phyloP scores from a whole-genome alignment of 2,329 filamentous ascomycete genomes.

The Ophiocordyceps camponoti-floridani region DNA sequence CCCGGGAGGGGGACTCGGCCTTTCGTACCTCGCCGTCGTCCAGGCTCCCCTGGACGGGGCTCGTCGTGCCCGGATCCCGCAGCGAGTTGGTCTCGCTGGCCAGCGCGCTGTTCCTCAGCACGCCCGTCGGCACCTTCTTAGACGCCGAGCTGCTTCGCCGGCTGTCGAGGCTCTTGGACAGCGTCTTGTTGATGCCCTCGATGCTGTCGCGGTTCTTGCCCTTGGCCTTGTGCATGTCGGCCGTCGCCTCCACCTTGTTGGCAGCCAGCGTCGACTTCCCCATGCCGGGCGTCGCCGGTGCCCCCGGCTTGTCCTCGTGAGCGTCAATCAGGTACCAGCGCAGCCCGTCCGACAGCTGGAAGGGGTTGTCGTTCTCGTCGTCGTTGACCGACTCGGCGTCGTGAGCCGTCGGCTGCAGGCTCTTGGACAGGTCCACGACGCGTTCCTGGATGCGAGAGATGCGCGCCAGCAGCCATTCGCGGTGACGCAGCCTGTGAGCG shows the following conservation, averaged over 20 bases:
- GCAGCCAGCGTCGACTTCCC: constrained; percentile 84
- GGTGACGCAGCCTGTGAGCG: constrained; percentile 60
- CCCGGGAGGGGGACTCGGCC: constrained; percentile 26
- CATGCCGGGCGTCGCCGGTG: constrained; percentile 80
- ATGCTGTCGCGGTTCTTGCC: constrained; percentile 31
- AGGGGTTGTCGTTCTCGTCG: constrained; percentile 86
- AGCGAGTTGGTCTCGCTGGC: constrained; percentile 43
- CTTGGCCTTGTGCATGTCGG: constrained; percentile 40
- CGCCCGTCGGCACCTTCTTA: constrained; percentile 45
- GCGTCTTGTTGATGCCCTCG: constrained; percentile 56
- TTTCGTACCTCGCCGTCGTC: constrained; percentile 31
- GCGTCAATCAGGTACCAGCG: constrained; percentile 95
- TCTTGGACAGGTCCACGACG: constrained; percentile 80
- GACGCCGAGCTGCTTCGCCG: constrained; percentile 75
- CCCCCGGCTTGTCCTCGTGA: constrained; percentile 76
- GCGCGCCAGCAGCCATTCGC: constrained; percentile 92
- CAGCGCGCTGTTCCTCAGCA: constrained; percentile 30
- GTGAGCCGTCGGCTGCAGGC: constrained; percentile 31
- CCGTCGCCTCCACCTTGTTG: constrained; percentile 72
- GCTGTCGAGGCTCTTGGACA: constrained; percentile 80
- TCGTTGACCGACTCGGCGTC: constrained; percentile 34
- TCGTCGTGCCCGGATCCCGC: constrained; percentile 26
- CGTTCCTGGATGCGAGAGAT: constrained; percentile 85
- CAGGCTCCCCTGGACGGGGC: constrained; percentile 19
- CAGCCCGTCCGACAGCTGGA: constrained; percentile 85